Evolutionary conservation across 345 rosid species (phyloP), one percentile per base, ranked within the genome.

Genomic region (Brassica carinata): DNA sequence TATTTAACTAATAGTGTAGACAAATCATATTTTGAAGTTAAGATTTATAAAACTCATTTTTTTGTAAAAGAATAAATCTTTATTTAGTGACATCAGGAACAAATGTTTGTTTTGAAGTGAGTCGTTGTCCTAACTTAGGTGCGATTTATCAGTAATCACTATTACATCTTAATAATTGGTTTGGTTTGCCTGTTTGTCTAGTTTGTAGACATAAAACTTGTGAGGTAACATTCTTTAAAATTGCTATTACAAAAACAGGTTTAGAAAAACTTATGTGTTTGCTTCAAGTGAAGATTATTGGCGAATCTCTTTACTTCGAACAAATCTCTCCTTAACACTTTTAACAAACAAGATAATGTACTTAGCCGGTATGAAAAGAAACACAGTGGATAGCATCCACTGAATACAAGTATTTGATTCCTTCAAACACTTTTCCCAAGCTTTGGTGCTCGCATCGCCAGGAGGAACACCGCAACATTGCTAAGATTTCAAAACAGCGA

Each of bases 111-210:
- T 17, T 36, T 59, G 19, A 36, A 34, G 73, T 26, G 80, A 69
- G 53, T 34, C 36, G 69, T 62, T 77, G 75, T 69, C 7, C 75
- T 62, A 72, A 48, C 55, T 45, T 77, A 62, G 64, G 75, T 69
- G 8, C 13, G 36, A 31, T 62, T 70, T 31, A 27, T 15, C 27
- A 30, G 69, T 43, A 61, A 18, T 36, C 10, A 58, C 17, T 27
- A 38, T 15, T 7, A 30, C 23, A 14, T 43, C n/a, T 31, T 2
- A 8, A 15, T 62, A 59, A 17, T 43, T 75, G n/a, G 63, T 59
- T 23, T 31, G 5, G 77, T 15, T 63, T 11, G 38, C 29, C 26
- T 62, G 23, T 23, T 23, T 62, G 14, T 62, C 11, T 15, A 10
- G 65, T 62, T 10, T 26, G 65, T 62, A 26, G 15, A 36, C 57